Base-by-base conservation (phyloP, 495 filamentous ascomycete genomes). In the Aspergillus ostianus region DNA sequence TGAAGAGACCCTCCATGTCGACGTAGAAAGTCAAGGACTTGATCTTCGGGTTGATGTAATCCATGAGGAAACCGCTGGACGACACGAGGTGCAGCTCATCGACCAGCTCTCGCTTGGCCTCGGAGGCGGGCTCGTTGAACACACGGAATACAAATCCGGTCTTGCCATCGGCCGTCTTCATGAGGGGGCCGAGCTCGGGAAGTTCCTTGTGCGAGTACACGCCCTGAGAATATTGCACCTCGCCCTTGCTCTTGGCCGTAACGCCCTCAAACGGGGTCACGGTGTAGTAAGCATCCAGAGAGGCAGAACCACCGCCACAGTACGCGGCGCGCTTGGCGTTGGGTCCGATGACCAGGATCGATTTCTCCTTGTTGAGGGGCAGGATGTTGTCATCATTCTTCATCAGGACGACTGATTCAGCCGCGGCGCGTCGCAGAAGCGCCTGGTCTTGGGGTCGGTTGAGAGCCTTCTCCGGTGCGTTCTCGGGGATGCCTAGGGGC, bases 271-370 rank as follows among this genome's bases (percentile, higher is more conserved):
- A 89, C 0, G 88, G 87, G 0, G 84, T 85, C 27, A 88, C 78
- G 19, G 82, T 86, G 70, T 94, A 93, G 69, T 96, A 93, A 4
- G 91, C 86, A 60, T 87, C 86, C 29, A 95, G 73, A 51, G 85
- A 87, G 1, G 91, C 90, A 61, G 88, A 92, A 9, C 92, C 90
- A 58, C 92, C 92, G 46, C 92, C 91, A 53, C 88, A 87, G 53
- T 88, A 88, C 41, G 90, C 87, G 0, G 90, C 88, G 51, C 87
- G 74, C 62, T 90, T 90, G 36, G 89, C 82, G 67, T 93, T 93
- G 15, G 90, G 90, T 6, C 90, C 90, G 57, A 96, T 94, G 30
- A 94, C 80, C 8, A 90, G 85, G 49, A 93, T 80, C 50, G 80
- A 78, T 32, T 83, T 81, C 20, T 81, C 76, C 61, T 82, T 85